Evolutionary conservation across 441 rosid species (phyloP).

Genomic region (Populus trichocarpa): DNA sequence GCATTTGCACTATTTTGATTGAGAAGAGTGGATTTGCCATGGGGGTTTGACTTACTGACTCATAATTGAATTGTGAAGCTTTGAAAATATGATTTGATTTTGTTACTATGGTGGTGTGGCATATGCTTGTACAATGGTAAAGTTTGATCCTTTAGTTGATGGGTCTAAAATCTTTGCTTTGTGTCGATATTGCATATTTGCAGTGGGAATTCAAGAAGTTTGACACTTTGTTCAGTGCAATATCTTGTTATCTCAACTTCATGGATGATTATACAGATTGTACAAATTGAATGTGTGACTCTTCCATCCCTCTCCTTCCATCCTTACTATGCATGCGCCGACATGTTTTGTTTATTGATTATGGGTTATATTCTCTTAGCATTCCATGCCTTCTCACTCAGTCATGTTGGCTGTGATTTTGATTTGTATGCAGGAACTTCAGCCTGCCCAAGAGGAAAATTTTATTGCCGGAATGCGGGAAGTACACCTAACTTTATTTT

Average conservation of each 20-base stretch:
- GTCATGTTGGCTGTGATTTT: conserved; percentile 15
- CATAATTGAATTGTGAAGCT: neutral
- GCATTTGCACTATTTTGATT: neutral
- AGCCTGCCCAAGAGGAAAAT: conserved; percentile 79
- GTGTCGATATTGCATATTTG: neutral
- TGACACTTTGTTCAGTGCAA: neutral
- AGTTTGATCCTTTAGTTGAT: neutral
- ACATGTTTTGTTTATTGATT: neutral
- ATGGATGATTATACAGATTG: neutral
- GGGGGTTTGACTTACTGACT: neutral
- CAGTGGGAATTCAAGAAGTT: neutral
- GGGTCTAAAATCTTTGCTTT: neutral
- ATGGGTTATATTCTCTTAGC: neutral
- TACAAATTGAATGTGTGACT: neutral
- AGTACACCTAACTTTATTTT: conserved; percentile 65
- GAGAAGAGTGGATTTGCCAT: neutral
- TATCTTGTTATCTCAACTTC: neutral
- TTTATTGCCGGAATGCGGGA: conserved; percentile 81
- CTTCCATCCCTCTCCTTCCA: neutral
- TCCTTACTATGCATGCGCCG: neutral
- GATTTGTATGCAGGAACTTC: conserved; percentile 68
- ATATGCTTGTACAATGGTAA: neutral
- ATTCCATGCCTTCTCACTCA: neutral
- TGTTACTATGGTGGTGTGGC: neutral
- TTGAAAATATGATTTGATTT: neutral